Conservation (phyloP, 1,284 basidiomycete species). For the Malassezia psittaci region DNA sequence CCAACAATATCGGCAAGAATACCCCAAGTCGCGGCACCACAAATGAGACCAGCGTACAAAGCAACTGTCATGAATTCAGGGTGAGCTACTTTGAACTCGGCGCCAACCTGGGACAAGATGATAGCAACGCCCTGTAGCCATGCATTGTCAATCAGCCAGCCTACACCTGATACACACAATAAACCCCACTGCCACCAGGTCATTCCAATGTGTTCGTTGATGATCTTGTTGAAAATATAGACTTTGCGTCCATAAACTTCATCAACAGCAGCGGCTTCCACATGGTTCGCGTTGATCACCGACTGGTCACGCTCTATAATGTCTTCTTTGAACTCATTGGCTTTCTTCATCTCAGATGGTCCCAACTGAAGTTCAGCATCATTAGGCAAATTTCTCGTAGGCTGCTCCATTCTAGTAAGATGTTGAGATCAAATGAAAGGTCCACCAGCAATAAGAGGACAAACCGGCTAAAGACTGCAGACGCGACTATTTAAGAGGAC, state of each 20-base stretch:
- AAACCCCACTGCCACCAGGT: conserved; percentile 35
- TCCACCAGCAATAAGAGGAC: background rate
- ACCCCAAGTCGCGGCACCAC: conserved; percentile 44
- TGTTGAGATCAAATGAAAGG: background rate
- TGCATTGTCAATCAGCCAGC: conserved; percentile 40
- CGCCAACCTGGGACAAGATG: conserved; percentile 35
- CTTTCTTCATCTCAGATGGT: background rate
- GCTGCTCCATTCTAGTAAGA: background rate
- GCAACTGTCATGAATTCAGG: conserved; percentile 36
- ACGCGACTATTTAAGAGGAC: background rate
- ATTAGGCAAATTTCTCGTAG: background rate
- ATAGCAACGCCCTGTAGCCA: conserved; percentile 45
- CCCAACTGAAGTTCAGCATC: background rate
- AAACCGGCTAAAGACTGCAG: background rate
- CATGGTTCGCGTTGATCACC: background rate
- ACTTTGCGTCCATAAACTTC: conserved; percentile 41
- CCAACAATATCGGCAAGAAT: conserved; percentile 43
- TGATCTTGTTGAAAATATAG: conserved; percentile 44
- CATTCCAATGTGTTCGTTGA: conserved; percentile 46
- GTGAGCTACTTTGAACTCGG: conserved; percentile 30
- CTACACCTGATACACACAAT: conserved; percentile 32
- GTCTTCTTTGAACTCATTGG: background rate
- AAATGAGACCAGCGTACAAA: conserved; percentile 39
- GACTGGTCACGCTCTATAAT: background rate
- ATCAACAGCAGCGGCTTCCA: conserved; percentile 27